phyloP scores from a whole-genome alignment of 2,329 filamentous ascomycete species.

The Clonostachys rhizophaga region DNA sequence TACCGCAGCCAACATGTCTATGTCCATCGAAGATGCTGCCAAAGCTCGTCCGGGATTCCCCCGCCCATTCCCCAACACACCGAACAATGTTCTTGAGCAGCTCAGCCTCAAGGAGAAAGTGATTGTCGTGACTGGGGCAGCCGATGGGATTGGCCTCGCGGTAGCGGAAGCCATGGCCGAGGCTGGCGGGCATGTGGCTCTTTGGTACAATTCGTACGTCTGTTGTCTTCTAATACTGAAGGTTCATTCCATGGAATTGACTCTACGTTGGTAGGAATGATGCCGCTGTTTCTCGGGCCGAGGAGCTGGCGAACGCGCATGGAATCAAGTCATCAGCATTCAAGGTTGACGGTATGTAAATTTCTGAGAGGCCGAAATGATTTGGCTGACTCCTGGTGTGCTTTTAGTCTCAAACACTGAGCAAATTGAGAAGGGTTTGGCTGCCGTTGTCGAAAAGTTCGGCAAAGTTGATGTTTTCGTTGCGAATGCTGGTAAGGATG shows the following conservation, averaged over 20 bases:
- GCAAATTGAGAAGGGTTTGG: conserved; percentile 23
- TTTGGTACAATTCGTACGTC: conserved; percentile 23
- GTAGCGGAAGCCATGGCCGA: conserved; percentile 40
- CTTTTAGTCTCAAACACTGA: conserved; percentile 31
- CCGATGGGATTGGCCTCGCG: conserved; percentile 37
- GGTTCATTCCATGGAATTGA: too few relatives aligned
- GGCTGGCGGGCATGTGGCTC: conserved; percentile 31
- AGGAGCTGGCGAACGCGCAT: conserved; percentile 22
- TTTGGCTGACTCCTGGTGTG: neutral
- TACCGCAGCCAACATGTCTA: conserved; percentile 24
- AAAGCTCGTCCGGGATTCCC: conserved; percentile 20
- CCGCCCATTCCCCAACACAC: conserved; percentile 23
- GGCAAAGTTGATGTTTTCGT: conserved; percentile 35
- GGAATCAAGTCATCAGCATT: conserved; percentile 31
- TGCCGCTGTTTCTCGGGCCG: conserved; percentile 25
- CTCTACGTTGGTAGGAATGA: conserved; percentile 10
- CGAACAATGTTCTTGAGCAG: conserved; percentile 37
- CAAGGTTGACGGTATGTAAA: conserved; percentile 30
- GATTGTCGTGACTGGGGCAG: conserved; percentile 36
- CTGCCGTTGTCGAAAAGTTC: conserved; percentile 28
- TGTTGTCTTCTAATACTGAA: neutral
- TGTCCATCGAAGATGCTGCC: conserved; percentile 22
- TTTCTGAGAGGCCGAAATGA: neutral
- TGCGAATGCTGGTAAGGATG: conserved; percentile 30
- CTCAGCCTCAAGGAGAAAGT: conserved; percentile 33